Percentiles rank a stretch among this genome's conserved stretches.
Conservation (phyloP, 805 yeast genomes). For the Wickerhamiella slavikovae region DNA sequence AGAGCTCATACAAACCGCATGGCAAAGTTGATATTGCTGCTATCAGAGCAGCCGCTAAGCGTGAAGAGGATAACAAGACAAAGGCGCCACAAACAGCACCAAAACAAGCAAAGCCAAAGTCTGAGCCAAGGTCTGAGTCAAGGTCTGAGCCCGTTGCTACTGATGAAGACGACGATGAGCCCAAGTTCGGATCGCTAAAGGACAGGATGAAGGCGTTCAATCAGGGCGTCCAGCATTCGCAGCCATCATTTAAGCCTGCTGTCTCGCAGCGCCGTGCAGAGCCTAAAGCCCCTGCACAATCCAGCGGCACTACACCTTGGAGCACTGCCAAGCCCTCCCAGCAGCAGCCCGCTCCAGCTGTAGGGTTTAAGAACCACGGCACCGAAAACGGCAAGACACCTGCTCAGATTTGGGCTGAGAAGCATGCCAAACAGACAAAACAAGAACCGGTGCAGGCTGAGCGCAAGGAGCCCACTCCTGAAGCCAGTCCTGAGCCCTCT, state of each 20-base stretch:
- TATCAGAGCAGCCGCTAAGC: slow-evolving; percentile 20
- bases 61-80: slow-evolving; percentile 5
- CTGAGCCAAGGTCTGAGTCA: background rate
- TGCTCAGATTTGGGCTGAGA: slow-evolving; percentile 91
- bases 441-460: slow-evolving; percentile 3
- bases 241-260: slow-evolving; percentile 17
- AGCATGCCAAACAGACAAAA: slow-evolving; percentile 33
- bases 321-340: slow-evolving; percentile 6
- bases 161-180: slow-evolving; percentile 7
- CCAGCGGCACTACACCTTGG: slow-evolving; percentile 13
- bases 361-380: slow-evolving; percentile 30
- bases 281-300: slow-evolving; percentile 19
- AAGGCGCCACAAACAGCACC: background rate
- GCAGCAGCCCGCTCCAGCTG: too few relatives aligned
- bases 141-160: background rate
- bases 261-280: slow-evolving; percentile 1
- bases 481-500: slow-evolving; percentile 1
- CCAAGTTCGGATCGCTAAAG: slow-evolving; percentile 9
- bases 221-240: slow-evolving; percentile 9
- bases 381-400: slow-evolving; percentile 70
- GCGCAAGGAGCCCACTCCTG: background rate
- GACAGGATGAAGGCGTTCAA: slow-evolving; percentile 15
- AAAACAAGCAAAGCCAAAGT: background rate
- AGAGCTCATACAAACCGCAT: slow-evolving; percentile 36
- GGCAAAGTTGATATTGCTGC: slow-evolving; percentile 37